Base-by-base conservation (phyloP, 805 yeast genomes). In the Zygosaccharomyces siamensis region DNA sequence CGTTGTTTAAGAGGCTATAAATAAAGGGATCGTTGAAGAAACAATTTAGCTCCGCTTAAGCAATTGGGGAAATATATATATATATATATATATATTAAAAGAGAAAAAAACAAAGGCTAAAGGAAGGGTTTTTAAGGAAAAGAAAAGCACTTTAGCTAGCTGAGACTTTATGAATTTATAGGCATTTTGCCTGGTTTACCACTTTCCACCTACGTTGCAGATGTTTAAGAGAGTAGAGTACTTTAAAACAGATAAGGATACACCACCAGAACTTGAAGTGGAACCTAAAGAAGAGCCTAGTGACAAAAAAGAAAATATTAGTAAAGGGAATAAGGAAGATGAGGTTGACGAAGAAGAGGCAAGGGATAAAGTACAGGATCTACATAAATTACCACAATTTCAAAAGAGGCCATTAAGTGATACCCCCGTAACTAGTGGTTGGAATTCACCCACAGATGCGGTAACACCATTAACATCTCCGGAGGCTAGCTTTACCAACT, bases 391-490 rank as follows among this genome's bases (percentile, higher is more conserved):
- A 8, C 85, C 86, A 0, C 80, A 72, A 48, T 85, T 85, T 67
- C 81, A 84, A 60, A 81, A 79, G 63, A 71, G 89, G 40, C 93
- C 93, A 0, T 68, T 81, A 46, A 81, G 84, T 38, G 93, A 85
- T 59, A 85, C 93, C 0, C 93, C 93, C 0, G 74, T 82, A 1
- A 76, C 76, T 8, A 80, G 85, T 27, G 71, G 73, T 2, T 70
- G 75, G 60, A 69, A 78, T 0, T 81, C 87, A 0, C 89, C 89
- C 0, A 58, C 63, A 7, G 55, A 57, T 5, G 65, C 59, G 1
- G 49, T 61, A 2, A 66, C 72, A 0, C 62, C 67, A 16, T 56
- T 57, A 18, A 53, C 60, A 36, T 67, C 69, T 5, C 67, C 67
- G 16, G 68, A 64, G 44, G 42, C 42, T n/a, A 52, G 59, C 43